These are phyloP conservation scores for Debaryomyces fabryi DNA, from an alignment of 1,139 yeast genomes.

Conservation along the genomic window DNA sequence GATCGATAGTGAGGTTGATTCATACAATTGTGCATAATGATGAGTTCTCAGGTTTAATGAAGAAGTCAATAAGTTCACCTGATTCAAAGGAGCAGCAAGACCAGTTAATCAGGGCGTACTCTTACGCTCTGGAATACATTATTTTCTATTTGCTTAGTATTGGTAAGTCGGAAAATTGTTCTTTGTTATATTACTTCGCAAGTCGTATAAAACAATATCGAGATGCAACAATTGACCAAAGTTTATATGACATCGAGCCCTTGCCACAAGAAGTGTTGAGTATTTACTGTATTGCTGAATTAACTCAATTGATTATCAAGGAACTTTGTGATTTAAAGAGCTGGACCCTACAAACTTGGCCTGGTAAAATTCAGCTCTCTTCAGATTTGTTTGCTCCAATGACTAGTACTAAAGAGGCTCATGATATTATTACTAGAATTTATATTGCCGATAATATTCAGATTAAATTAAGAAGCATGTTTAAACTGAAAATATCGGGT, in stretches of 20 bases:
- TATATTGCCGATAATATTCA: conserved; percentile 52
- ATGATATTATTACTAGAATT: conserved; percentile 45
- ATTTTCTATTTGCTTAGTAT: conserved; percentile 62
- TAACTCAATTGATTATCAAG: conserved; percentile 67
- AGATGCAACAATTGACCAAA: conserved; percentile 52
- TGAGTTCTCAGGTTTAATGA: conserved; percentile 54
- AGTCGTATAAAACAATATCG: conserved; percentile 80
- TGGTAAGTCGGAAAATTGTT: conserved; percentile 67
- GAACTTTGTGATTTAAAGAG: conserved; percentile 57
- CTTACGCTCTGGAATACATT: conserved; percentile 60
- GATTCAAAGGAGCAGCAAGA: conserved; percentile 22
- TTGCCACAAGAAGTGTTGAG: conserved; percentile 33
- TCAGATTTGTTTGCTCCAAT: conserved; percentile 66
- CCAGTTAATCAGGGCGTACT: conserved; percentile 40
- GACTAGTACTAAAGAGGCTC: conserved; percentile 47
- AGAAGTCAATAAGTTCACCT: conserved; percentile 18
- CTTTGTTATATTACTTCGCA: conserved; percentile 73
- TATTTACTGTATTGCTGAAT: conserved; percentile 70
- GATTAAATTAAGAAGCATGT: conserved; percentile 26
- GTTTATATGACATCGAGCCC: conserved; percentile 32
- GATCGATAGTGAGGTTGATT: conserved; percentile 65
- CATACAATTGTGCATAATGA: conserved; percentile 78
- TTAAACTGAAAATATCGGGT: conserved; percentile 28
- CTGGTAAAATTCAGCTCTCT: conserved; percentile 72
- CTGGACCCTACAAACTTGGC: conserved; percentile 82